Evolutionary conservation across 768 basidiomycete genomes (phyloP).

Genomic region (Tephrocybe sp.): DNA sequence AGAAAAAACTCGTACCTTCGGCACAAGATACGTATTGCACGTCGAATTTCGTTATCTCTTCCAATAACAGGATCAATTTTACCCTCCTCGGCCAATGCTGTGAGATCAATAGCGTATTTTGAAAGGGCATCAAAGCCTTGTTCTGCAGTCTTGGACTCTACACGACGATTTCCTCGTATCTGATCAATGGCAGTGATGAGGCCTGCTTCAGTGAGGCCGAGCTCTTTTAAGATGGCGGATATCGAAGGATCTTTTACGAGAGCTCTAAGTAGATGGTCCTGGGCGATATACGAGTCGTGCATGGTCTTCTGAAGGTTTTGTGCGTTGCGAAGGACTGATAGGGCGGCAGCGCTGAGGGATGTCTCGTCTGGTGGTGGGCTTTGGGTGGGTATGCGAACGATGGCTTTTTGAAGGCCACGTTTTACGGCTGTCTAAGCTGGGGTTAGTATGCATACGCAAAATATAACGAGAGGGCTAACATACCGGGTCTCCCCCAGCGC

Average conservation of each 20-base stretch:
- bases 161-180: conserved; percentile 76
- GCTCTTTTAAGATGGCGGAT: conserved; percentile 69
- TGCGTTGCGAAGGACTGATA: conserved; percentile 72
- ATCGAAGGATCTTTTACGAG: conserved; percentile 75
- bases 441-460: neutral
- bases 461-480: conserved; percentile 24
- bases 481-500: conserved; percentile 84
- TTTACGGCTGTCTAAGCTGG: conserved; percentile 49
- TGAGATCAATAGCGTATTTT: conserved; percentile 87
- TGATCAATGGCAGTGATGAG: conserved; percentile 78
- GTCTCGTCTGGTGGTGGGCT: conserved; percentile 84
- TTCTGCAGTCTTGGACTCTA: conserved; percentile 85
- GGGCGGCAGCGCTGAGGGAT: conserved; percentile 50
- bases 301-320: conserved; percentile 76
- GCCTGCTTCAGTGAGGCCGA: conserved; percentile 63
- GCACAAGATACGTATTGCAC: conserved; percentile 80
- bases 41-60: conserved; percentile 87
- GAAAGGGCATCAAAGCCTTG: conserved; percentile 90
- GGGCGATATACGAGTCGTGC: conserved; percentile 90
- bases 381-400: conserved; percentile 82
- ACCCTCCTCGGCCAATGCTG: conserved; percentile 83
- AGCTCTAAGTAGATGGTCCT: conserved; percentile 88
- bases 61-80: conserved; percentile 97
- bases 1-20: conserved; percentile 45
- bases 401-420: conserved; percentile 68